Conservation (phyloP, 2,329 filamentous ascomycete genomes). For the Trichoderma hamatum region DNA sequence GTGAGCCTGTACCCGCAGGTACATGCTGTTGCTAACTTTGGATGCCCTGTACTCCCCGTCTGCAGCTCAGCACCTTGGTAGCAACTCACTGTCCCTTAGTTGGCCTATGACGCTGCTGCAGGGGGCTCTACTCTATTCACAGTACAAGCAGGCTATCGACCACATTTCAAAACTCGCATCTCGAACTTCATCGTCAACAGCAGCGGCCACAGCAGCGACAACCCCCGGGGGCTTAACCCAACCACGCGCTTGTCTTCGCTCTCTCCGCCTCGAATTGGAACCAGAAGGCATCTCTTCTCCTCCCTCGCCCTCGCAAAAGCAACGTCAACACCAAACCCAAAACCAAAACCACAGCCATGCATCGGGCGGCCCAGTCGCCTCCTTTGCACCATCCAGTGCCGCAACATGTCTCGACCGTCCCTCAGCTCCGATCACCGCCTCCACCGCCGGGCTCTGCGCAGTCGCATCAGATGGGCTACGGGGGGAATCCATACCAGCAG, state of each 20-base stretch:
- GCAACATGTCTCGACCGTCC: constrained; percentile 97
- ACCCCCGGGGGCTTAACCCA: background rate
- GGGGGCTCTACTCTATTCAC: background rate
- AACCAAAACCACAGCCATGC: constrained; percentile 61
- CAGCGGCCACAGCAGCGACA: background rate
- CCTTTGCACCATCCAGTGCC: constrained; percentile 96
- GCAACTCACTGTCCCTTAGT: background rate
- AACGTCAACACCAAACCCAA: background rate
- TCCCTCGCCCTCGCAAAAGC: constrained; percentile 14
- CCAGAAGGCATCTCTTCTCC: constrained; percentile 29
- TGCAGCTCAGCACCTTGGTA: constrained; percentile 8
- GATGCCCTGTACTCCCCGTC: background rate
- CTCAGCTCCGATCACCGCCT: constrained; percentile 92
- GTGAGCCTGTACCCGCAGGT: background rate
- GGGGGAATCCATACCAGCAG: constrained; percentile 75
- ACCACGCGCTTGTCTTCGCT: constrained; percentile 1
- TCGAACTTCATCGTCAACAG: constrained; percentile 9
- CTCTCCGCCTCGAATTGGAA: constrained; percentile 16
- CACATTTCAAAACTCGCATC: constrained; percentile 35
- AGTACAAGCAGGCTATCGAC: constrained; percentile 32
- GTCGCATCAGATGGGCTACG: constrained; percentile 62
- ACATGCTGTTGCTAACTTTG: background rate
- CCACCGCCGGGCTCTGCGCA: constrained; percentile 74
- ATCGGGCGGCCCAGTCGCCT: constrained; percentile 83
- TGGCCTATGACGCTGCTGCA: constrained; percentile 33